Evolutionary conservation across 1,284 basidiomycete genomes (phyloP).

Genomic region (Volvariella volvacea): DNA sequence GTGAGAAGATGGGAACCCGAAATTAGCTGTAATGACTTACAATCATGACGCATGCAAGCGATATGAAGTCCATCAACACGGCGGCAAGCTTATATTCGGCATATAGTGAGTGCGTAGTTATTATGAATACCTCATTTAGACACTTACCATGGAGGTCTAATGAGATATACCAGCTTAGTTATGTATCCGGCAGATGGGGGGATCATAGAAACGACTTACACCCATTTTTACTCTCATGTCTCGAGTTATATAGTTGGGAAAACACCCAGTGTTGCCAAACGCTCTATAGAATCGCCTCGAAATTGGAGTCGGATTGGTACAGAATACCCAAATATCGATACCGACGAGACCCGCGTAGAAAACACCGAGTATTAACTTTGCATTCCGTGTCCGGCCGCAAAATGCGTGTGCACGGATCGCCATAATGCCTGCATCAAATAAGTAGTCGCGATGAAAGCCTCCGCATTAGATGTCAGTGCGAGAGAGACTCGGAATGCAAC

Average conservation of each 20-base stretch:
- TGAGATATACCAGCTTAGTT: too few species aligned
- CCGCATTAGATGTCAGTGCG: not conserved
- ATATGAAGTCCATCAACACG: conserved; percentile 19
- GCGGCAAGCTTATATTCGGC: conserved; percentile 13
- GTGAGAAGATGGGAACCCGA: not conserved
- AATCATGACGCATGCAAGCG: conserved; percentile 15
- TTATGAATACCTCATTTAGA: too few species aligned
- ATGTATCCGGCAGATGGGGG: too few species aligned
- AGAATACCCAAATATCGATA: not conserved
- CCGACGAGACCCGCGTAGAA: not conserved
- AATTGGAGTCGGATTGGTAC: not conserved
- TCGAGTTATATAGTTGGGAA: not conserved
- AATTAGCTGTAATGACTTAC: conserved; percentile 11
- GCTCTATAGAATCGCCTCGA: not conserved
- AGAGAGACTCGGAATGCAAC: not conserved
- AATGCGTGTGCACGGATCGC: not conserved
- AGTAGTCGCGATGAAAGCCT: not conserved
- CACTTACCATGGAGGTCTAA: too few species aligned
- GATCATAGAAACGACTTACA: conserved; percentile 12
- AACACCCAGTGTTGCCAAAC: not conserved
- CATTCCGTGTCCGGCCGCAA: not conserved
- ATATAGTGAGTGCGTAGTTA: not conserved
- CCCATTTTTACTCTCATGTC: not conserved
- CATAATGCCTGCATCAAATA: not conserved
- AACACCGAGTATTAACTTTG: not conserved